Conservation (phyloP, 163 green algal species). For the Volvox carteri region DNA sequence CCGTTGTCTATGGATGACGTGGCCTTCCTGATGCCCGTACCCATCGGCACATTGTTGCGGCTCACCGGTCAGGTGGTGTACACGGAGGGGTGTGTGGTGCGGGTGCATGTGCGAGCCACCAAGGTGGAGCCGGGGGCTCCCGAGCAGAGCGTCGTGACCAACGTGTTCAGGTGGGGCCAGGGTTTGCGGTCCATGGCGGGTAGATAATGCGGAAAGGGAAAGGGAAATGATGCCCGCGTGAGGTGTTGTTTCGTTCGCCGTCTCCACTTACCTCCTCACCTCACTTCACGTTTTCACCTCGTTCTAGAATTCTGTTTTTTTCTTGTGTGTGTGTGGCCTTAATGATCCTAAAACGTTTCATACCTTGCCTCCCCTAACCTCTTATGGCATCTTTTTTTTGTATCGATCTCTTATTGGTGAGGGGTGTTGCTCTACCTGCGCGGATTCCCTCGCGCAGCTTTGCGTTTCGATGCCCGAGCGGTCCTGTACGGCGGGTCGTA, state of each 20-base stretch:
- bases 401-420: no score
- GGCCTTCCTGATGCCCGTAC: conserved; percentile 66
- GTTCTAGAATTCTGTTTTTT: no score
- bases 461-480: conserved; percentile 33
- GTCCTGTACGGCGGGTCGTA: conserved; percentile 35
- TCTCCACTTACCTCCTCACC: no score
- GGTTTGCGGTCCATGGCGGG: no score
- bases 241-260: no score
- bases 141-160: conserved; percentile 46
- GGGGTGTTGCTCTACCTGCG: background rate
- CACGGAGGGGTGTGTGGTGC: conserved; percentile 44
- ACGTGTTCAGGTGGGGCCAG: conserved; percentile 42
- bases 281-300: no score
- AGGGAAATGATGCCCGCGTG: no score
- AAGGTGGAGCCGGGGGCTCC: conserved; percentile 48
- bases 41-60: conserved; percentile 62
- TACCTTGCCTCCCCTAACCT: no score
- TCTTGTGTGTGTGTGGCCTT: no score
- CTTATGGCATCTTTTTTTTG: no score
- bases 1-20: conserved; percentile 64
- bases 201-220: no score
- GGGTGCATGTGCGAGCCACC: conserved; percentile 49
- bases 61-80: conserved; percentile 63
- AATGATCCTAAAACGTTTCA: no score
- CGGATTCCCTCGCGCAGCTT: conserved; percentile 13